Percentiles rank a stretch among this genome's conserved stretches.
phyloP scores from a whole-genome alignment of 768 basidiomycete species.

The Lactarius evosmus region DNA sequence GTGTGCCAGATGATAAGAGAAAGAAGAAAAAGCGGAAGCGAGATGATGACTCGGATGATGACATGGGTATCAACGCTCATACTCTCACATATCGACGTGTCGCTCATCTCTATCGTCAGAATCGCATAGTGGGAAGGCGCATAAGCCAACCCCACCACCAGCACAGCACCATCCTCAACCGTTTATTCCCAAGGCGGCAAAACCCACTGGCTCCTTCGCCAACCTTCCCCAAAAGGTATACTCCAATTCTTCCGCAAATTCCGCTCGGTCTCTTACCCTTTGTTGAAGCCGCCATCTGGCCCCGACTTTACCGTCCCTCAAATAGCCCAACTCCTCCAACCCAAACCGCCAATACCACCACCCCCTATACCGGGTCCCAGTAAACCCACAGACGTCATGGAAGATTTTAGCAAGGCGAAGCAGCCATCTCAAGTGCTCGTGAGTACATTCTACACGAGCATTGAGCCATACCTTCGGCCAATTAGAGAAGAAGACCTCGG shows the following conservation, averaged over 20 bases:
- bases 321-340: slow-evolving; percentile 47
- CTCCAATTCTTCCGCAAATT: neutral
- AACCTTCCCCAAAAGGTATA: slow-evolving; percentile 50
- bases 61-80: slow-evolving; percentile 45
- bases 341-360: slow-evolving; percentile 59
- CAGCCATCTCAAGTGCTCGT: slow-evolving; percentile 66
- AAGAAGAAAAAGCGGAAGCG: slow-evolving; percentile 88
- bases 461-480: slow-evolving; percentile 86
- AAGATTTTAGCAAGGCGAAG: slow-evolving; percentile 87
- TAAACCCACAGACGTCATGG: slow-evolving; percentile 74
- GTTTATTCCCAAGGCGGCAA: slow-evolving; percentile 52
- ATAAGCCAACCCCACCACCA: slow-evolving; percentile 47
- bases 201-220: slow-evolving; percentile 45
- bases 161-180: slow-evolving; percentile 38
- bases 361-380: slow-evolving; percentile 77
- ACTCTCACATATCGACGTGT: slow-evolving; percentile 10
- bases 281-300: slow-evolving; percentile 36
- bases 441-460: slow-evolving; percentile 79
- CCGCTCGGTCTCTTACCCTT: slow-evolving; percentile 6
- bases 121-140: slow-evolving; percentile 41
- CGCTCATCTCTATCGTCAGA: slow-evolving; percentile 17
- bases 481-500: slow-evolving; percentile 96
- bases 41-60: slow-evolving; percentile 68
- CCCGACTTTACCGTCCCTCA: slow-evolving; percentile 64
- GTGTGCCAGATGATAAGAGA: slow-evolving; percentile 55